Percentiles rank a stretch among this genome's conserved stretches.
These are phyloP conservation scores for Sclerotinia nivalis DNA, from an alignment of 2,329 filamentous ascomycete species.

Conservation along the genomic window DNA sequence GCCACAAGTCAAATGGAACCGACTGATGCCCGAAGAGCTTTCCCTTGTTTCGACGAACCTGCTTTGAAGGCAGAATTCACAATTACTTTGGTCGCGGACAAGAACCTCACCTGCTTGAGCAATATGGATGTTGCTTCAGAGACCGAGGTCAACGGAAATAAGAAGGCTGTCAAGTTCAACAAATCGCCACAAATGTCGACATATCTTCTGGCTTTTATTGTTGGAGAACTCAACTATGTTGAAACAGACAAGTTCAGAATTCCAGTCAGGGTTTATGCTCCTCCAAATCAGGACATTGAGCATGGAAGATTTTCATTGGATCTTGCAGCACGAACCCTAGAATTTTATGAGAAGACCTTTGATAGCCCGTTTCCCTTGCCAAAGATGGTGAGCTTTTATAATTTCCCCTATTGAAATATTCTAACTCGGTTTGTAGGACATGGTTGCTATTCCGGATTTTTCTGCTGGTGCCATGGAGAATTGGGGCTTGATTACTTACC, in stretches of 20 bases:
- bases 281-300: constrained; percentile 84
- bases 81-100: constrained; percentile 86
- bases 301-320: constrained; percentile 89
- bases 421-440: constrained; percentile 52
- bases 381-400: constrained; percentile 62
- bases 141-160: constrained; percentile 67
- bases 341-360: constrained; percentile 95
- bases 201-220: constrained; percentile 90
- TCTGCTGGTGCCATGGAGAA: constrained; percentile 96
- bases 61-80: constrained; percentile 91
- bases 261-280: constrained; percentile 91
- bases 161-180: constrained; percentile 87
- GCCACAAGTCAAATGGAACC: constrained; percentile 96
- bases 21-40: constrained; percentile 87
- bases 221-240: constrained; percentile 91
- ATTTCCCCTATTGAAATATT: not conserved
- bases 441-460: constrained; percentile 95
- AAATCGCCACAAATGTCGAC: constrained; percentile 94
- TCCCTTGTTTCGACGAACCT: constrained; percentile 96
- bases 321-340: constrained; percentile 83
- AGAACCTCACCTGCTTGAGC: constrained; percentile 86
- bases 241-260: constrained; percentile 90
- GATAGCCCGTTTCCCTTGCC: constrained; percentile 82
- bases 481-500: constrained; percentile 94
- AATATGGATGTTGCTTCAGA: constrained; percentile 94